A percentile compares a stretch with the other conserved stretches of the same genome.
These are phyloP conservation scores for Dendrothele bispora DNA, from an alignment of 768 basidiomycete genomes.

Conservation along the genomic window DNA sequence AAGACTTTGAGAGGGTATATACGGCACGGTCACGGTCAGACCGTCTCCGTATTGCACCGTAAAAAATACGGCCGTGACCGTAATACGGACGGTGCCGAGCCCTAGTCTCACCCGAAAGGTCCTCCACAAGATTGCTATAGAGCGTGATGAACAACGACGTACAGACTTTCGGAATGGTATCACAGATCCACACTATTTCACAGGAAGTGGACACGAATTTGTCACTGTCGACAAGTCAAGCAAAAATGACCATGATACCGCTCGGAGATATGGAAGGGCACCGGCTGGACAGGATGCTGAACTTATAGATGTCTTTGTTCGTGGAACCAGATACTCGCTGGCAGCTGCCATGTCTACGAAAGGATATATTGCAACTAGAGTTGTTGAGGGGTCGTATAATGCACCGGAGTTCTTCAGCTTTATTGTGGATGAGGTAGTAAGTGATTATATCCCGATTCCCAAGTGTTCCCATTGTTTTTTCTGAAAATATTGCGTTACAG, in stretches of 20 bases:
- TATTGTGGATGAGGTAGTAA: constrained; percentile 33
- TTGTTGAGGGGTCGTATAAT: constrained; percentile 34
- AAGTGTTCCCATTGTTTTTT: not conserved
- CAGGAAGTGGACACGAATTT: constrained; percentile 10
- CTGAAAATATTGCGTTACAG: no score
- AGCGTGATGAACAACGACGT: constrained; percentile 12
- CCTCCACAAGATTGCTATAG: constrained; percentile 12
- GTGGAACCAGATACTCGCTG: constrained; percentile 29
- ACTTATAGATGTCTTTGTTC: constrained; percentile 20
- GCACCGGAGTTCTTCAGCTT: constrained; percentile 33
- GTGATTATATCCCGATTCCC: constrained; percentile 10
- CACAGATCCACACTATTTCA: constrained; percentile 3
- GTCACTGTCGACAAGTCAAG: constrained; percentile 24
- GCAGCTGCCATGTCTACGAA: constrained; percentile 31
- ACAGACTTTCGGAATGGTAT: constrained; percentile 9
- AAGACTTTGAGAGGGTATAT: no score
- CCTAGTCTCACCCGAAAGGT: constrained; percentile 15
- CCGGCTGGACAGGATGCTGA: constrained; percentile 20
- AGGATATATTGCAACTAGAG: constrained; percentile 32
- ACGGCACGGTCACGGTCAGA: no score
- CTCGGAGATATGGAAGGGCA: constrained; percentile 26
- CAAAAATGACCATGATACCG: constrained; percentile 30
- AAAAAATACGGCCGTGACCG: no score
- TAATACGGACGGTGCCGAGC: no score
- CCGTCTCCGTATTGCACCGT: no score